Conservation (phyloP, 306 rosid species). For the Vigna nakashimae region DNA sequence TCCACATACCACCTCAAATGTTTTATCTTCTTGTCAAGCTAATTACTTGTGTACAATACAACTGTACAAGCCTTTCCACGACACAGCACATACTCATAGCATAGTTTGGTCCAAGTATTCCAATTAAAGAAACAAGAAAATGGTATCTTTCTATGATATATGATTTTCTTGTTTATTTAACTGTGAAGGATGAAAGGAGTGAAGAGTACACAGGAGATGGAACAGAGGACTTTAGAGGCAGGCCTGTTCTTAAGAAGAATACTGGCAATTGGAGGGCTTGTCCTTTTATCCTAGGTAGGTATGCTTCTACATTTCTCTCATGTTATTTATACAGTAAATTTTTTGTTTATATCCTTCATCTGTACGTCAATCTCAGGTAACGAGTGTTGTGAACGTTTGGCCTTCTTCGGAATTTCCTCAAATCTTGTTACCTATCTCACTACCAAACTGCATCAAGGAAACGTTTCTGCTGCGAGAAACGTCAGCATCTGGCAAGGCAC, state of each 20-base stretch:
- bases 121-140: not conserved
- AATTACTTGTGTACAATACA: not conserved
- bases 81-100: not conserved
- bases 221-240: conserved; percentile 58
- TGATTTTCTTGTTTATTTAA: conserved; percentile 31
- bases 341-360: conserved; percentile 9
- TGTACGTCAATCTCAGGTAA: conserved; percentile 62
- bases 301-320: conserved; percentile 23
- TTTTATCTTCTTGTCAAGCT: not conserved
- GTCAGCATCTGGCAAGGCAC: conserved; percentile 92
- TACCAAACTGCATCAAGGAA: conserved; percentile 76
- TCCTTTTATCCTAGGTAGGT: conserved; percentile 74
- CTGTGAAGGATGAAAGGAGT: conserved; percentile 49
- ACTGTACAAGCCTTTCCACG: not conserved
- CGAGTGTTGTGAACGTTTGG: conserved; percentile 90
- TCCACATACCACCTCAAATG: not conserved
- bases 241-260: conserved; percentile 53
- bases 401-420: conserved; percentile 85
- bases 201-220: conserved; percentile 60
- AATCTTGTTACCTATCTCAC: conserved; percentile 93
- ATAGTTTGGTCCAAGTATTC: not conserved
- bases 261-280: conserved; percentile 77
- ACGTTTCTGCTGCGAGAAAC: conserved; percentile 85
- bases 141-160: not conserved
- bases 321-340: not conserved